Evolutionary conservation across 495 filamentous ascomycete species (phyloP).

Genomic region (Penicillium bovifimosum): DNA sequence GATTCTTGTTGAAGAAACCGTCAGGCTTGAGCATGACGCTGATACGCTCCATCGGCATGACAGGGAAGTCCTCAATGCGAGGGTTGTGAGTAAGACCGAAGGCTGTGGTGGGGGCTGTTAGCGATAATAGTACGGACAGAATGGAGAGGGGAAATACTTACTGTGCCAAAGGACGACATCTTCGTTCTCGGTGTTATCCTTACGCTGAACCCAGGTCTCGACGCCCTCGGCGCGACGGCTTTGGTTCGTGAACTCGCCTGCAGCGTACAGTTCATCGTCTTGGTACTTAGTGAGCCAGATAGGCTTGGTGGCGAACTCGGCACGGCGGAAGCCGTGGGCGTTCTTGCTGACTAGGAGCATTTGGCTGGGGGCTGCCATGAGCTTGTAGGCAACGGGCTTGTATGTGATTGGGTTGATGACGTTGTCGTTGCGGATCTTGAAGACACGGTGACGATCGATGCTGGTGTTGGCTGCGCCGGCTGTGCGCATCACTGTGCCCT

Average conservation of each 20-base stretch:
- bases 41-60: slow-evolving; percentile 59
- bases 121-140: neutral
- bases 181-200: slow-evolving; percentile 45
- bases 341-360: slow-evolving; percentile 67
- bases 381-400: slow-evolving; percentile 73
- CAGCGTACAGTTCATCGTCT: slow-evolving; percentile 76
- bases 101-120: slow-evolving; percentile 24
- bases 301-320: slow-evolving; percentile 77
- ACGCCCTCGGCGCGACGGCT: slow-evolving; percentile 57
- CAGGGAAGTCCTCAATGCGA: slow-evolving; percentile 56
- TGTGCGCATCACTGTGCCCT: slow-evolving; percentile 53
- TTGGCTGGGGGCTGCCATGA: slow-evolving; percentile 69
- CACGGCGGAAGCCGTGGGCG: slow-evolving; percentile 64
- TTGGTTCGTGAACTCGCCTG: slow-evolving; percentile 85
- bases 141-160: slow-evolving; percentile 12
- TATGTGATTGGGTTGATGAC: slow-evolving; percentile 67
- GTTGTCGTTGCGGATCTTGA: slow-evolving; percentile 72
- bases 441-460: slow-evolving; percentile 56
- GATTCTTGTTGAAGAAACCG: slow-evolving; percentile 72
- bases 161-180: slow-evolving; percentile 56
- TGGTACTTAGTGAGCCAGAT: slow-evolving; percentile 76
- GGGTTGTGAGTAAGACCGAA: slow-evolving; percentile 61
- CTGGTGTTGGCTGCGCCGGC: slow-evolving; percentile 63
- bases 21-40: slow-evolving; percentile 65
- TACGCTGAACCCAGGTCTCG: slow-evolving; percentile 47